Evolutionary conservation across 352 stramenopile genomes (phyloP).

Genomic region (Globisporangium solare): DNA sequence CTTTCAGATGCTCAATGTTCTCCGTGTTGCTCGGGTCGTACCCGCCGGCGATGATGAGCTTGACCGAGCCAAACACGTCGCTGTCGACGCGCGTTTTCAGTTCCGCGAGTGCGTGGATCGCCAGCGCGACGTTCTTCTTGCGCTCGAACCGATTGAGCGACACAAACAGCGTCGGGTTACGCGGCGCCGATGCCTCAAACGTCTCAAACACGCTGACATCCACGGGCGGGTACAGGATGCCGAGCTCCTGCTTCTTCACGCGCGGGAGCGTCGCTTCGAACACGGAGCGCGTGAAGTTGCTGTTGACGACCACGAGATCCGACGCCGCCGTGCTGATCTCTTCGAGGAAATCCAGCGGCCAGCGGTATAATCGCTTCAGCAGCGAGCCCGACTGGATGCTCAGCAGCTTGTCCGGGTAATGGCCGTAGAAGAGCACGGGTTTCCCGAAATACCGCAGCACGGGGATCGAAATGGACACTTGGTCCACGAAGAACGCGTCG

Average conservation of each 20-base stretch:
- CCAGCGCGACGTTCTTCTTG: constrained; percentile 96
- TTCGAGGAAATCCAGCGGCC: constrained; percentile 91
- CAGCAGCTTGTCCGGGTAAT: constrained; percentile 98
- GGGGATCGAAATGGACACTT: constrained; percentile 76
- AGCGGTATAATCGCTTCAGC: constrained; percentile 89
- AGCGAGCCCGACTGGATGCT: constrained; percentile 46
- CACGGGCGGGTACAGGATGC: constrained; percentile 95
- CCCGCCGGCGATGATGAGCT: constrained; percentile 92
- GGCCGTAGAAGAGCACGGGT: constrained; percentile 97
- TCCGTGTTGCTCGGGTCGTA: constrained; percentile 96
- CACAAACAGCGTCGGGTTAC: constrained; percentile 78
- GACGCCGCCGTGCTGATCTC: constrained; percentile 90
- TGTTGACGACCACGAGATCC: constrained; percentile 96
- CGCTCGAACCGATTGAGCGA: constrained; percentile 98
- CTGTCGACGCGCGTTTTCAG: constrained; percentile 36
- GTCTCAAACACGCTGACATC: constrained; percentile 71
- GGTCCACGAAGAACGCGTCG: constrained; percentile 79
- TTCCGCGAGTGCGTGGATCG: constrained; percentile 74
- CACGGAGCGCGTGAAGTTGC: constrained; percentile 91
- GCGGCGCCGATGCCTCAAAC: constrained; percentile 26
- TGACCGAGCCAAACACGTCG: constrained; percentile 44
- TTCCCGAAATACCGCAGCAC: constrained; percentile 68
- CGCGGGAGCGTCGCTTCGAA: constrained; percentile 89
- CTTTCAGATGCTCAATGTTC: constrained; percentile 93
- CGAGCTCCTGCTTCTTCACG: constrained; percentile 47